Evolutionary conservation across 192 early-diverging fungal species (phyloP).

Genomic region (Funneliformis geosporum): DNA sequence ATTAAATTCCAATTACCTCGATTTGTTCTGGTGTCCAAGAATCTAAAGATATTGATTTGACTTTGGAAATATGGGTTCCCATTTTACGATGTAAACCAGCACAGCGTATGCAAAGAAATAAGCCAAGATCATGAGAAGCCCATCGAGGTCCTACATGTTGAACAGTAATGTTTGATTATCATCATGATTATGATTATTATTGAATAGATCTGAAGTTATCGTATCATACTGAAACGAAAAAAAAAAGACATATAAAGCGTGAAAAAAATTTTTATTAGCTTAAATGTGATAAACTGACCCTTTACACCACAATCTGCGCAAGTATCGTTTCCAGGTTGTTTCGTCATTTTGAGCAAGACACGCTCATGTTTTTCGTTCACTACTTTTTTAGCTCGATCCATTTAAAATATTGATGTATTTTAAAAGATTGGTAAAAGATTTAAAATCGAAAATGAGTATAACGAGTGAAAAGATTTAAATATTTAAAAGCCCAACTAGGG

Average conservation of each 20-base stretch:
- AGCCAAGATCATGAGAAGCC: slow-evolving; percentile 88
- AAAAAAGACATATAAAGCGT: background rate
- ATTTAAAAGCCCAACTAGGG: too few relatives aligned
- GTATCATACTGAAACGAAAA: background rate
- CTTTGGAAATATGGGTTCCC: slow-evolving; percentile 88
- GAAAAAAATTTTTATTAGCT: background rate
- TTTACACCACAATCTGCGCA: slow-evolving; percentile 78
- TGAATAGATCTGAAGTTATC: background rate
- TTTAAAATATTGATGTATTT: background rate
- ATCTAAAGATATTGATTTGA: slow-evolving; percentile 89
- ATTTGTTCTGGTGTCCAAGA: slow-evolving; percentile 87
- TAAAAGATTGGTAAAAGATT: background rate
- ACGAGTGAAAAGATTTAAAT: background rate
- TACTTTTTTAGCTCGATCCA: slow-evolving; percentile 61
- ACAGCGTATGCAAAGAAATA: slow-evolving; percentile 95
- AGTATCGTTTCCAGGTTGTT: slow-evolving; percentile 66
- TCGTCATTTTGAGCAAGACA: slow-evolving; percentile 65
- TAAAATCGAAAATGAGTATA: background rate
- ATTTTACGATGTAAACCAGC: slow-evolving; percentile 77
- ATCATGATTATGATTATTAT: background rate
- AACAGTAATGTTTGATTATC: background rate
- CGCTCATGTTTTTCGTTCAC: slow-evolving; percentile 71
- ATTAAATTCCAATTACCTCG: slow-evolving; percentile 51
- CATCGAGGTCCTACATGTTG: slow-evolving; percentile 71
- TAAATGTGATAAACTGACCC: slow-evolving; percentile 47